Evolutionary conservation across 768 basidiomycete genomes (phyloP), one percentile per base, ranked within the genome.

Genomic region (Pleurotus citrinopileatus): DNA sequence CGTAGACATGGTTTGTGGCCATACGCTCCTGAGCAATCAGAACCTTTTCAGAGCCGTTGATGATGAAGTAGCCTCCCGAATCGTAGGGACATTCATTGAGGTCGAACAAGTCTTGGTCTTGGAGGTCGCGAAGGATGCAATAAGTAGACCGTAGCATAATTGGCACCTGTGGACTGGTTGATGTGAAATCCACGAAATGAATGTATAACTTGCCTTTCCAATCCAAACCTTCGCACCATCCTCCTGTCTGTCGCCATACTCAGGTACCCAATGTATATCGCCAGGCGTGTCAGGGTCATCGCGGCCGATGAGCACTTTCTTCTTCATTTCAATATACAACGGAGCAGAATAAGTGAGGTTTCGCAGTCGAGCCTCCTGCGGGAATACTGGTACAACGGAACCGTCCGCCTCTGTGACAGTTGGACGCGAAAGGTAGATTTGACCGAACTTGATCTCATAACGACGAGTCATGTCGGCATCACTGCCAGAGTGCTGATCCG

Each of bases 31-130:
- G 97, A 1, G 97, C 97, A 69, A 99, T 99, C 57, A 99, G 78
- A n/a, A 99, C 97, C 70, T 99, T 99, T 69, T 99, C 97, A 2
- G 97, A 98, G 10, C 97, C 97, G 61, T 98, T 98, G 74, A 99
- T 98, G 66, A 99, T 93, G 69, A 99, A 99, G 69, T 99, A 99
- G 45, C 97, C 97, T 69, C 97, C 97, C 34, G 94, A 94, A 70
- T 99, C 97, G 65, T 95, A 96, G 4, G 96, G 96, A 67, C 97
- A 99, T 73, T 99, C 97, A 65, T 97, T 98, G 60, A 98, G 73
- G 63, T 94, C 91, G 67, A 86, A 92, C 44, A 95, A 74, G 59
- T 92, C 89, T 58, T 83, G 80, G 45, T 95, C 91, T 60, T 80
- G 79, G 28, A 98, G 71, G 17, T 76, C 85, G 61, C 87, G 80